These are phyloP conservation scores for Limnomonas spitsbergensis DNA, from an alignment of 139 green algal genomes.

Conservation along the genomic window DNA sequence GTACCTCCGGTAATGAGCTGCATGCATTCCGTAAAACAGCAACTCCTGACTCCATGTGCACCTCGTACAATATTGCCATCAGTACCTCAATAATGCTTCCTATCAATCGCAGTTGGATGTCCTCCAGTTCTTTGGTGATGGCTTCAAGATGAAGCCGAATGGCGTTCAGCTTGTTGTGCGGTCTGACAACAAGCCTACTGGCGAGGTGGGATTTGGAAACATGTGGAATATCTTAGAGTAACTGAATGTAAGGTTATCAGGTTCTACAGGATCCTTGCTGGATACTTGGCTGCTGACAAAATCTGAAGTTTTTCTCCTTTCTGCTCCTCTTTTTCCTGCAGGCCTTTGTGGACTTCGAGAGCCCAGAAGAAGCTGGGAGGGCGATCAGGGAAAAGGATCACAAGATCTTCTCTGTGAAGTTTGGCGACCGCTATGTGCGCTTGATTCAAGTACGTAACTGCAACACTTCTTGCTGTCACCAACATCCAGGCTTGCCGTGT, in stretches of 20 bases:
- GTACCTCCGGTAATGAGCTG: too few species aligned
- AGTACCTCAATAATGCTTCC: too few species aligned
- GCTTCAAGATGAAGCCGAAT: constrained; percentile 59
- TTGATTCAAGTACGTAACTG: constrained; percentile 49
- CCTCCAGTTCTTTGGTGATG: constrained; percentile 64
- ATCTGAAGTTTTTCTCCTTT: too few species aligned
- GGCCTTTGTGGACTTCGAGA: constrained; percentile 76
- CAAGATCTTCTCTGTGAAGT: constrained; percentile 64
- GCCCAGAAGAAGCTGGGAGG: constrained; percentile 48
- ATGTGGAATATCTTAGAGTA: not conserved
- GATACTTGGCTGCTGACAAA: not conserved
- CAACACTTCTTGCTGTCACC: not conserved
- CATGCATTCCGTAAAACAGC: too few species aligned
- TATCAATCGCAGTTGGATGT: constrained; percentile 63
- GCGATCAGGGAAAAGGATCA: constrained; percentile 63
- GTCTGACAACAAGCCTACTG: constrained; percentile 63
- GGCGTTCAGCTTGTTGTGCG: constrained; percentile 64
- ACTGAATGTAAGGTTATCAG: not conserved
- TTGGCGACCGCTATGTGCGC: constrained; percentile 62
- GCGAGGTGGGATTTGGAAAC: constrained; percentile 42
- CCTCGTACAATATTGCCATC: too few species aligned
- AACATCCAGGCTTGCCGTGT: not conserved
- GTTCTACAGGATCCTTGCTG: not conserved
- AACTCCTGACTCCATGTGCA: too few species aligned
- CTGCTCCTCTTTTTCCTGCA: too few species aligned